Evolutionary conservation across 106 monocot genomes (phyloP), one percentile per base, ranked within the genome.

Genomic region (Hemerocallis citrina): DNA sequence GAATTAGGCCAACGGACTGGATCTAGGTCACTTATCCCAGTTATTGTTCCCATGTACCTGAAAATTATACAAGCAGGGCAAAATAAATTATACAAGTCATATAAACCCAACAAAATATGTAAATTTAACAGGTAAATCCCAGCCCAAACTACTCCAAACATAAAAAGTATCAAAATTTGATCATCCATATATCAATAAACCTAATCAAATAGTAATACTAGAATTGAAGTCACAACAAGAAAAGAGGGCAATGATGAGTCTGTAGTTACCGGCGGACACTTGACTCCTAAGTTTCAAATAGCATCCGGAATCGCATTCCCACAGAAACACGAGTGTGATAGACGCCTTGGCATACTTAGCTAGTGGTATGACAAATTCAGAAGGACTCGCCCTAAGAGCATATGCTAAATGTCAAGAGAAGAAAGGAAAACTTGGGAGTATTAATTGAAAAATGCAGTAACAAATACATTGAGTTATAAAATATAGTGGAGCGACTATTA

Each of bases 1-100:
- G 92, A 93, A 68, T 88, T 88, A 62, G 92, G 74, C 92, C 92
- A 93, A 37, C 88, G 77, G 22, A 67, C 78, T 47, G 84, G 74
- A 50, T 93, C 88, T 27, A 84, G 64, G 79, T 93, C 92, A 47
- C 88, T 65, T 57, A 93, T 93, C 13, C 88, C 84, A 28, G 92
- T 93, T 52, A 93, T 93, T 5, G 92, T 93, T n/a, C 92, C 92
- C 92, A 93, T 93, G 71, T 88, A 93, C 35, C 92, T 93, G 77
- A 73, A 22, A 39, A 35, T n/a, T n/a, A n/a, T n/a, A n/a, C n/a
- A n/a, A n/a, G n/a, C n/a, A n/a, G n/a, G n/a, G n/a, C 37, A 59
- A 37, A 22, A 59, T 24, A 36, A 14, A 10, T 0, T 9, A 23
- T 20, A 38, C 12, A 7, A 34, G 8, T 9, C 10, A 38, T 25